Evolutionary conservation across 2,329 filamentous ascomycete genomes (phyloP).

Genomic region (Aspergillus sp.): DNA sequence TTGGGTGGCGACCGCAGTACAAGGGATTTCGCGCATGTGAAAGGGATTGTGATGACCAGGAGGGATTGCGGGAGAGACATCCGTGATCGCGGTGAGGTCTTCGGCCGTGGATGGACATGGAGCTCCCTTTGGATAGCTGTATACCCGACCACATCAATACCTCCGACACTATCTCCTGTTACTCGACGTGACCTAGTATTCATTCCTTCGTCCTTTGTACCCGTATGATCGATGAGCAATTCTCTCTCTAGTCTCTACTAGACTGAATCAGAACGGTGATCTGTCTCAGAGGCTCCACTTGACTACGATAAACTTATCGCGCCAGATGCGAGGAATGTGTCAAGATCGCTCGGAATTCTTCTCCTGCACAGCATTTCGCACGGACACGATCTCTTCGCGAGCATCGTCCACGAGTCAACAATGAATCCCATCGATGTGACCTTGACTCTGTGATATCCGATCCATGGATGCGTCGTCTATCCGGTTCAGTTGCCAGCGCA

Average conservation of each 20-base stretch:
- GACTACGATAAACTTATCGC: background rate
- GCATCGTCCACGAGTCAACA: background rate
- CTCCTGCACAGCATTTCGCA: background rate
- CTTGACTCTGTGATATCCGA: background rate
- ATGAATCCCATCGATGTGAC: background rate
- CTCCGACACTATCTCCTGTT: too few species aligned
- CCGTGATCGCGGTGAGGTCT: too few species aligned
- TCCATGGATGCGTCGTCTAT: background rate
- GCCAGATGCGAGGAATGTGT: background rate
- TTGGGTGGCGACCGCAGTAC: too few species aligned
- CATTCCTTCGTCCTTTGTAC: too few species aligned
- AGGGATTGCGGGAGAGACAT: too few species aligned
- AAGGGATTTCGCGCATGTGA: too few species aligned
- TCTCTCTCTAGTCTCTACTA: background rate
- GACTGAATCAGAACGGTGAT: background rate
- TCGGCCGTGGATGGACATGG: too few species aligned
- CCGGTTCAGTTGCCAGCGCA: conserved; percentile 19
- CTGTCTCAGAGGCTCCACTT: background rate
- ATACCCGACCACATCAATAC: too few species aligned
- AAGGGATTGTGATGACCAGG: too few species aligned
- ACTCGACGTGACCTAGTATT: too few species aligned
- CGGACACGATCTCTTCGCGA: background rate
- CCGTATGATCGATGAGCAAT: too few species aligned
- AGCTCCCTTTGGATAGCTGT: too few species aligned
- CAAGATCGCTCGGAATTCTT: background rate